These are phyloP conservation scores for Colletotrichum navitas DNA, from an alignment of 2,329 filamentous ascomycete species.

Conservation along the genomic window DNA sequence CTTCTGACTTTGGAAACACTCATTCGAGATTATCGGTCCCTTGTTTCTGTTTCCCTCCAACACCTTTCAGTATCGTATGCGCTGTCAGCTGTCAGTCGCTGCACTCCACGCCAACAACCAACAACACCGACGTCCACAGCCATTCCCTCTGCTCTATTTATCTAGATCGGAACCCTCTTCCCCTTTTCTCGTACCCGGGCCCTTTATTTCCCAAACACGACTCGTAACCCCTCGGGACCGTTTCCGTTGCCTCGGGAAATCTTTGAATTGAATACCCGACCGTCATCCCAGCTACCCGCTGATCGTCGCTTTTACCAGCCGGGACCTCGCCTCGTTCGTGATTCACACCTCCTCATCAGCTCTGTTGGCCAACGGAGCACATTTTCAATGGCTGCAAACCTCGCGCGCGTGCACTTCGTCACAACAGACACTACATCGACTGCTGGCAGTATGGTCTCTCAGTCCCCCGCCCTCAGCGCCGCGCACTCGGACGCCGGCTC, in stretches of 20 bases:
- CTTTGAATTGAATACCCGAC: background rate
- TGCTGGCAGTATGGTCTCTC: conserved; percentile 37
- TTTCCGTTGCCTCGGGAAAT: background rate
- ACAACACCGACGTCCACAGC: background rate
- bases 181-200: background rate
- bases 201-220: background rate
- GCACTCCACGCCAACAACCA: conserved; percentile 5
- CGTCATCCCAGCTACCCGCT: background rate
- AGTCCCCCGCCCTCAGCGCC: conserved; percentile 32
- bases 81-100: conserved; percentile 15
- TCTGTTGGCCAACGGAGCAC: conserved; percentile 27
- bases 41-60: conserved; percentile 2
- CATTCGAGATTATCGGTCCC: conserved; percentile 9
- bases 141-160: conserved; percentile 29
- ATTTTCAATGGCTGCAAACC: conserved; percentile 37
- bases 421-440: conserved; percentile 38
- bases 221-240: too few relatives aligned
- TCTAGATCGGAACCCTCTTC: conserved; percentile 1
- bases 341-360: background rate
- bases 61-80: background rate
- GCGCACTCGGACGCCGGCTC: conserved; percentile 42
- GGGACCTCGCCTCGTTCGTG: conserved; percentile 14
- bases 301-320: conserved; percentile 3
- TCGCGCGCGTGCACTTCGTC: conserved; percentile 24
- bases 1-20: conserved; percentile 31